Evolutionary conservation across 306 rosid species (phyloP), one percentile per base, ranked within the genome.

Genomic region (Sophora flavescens): DNA sequence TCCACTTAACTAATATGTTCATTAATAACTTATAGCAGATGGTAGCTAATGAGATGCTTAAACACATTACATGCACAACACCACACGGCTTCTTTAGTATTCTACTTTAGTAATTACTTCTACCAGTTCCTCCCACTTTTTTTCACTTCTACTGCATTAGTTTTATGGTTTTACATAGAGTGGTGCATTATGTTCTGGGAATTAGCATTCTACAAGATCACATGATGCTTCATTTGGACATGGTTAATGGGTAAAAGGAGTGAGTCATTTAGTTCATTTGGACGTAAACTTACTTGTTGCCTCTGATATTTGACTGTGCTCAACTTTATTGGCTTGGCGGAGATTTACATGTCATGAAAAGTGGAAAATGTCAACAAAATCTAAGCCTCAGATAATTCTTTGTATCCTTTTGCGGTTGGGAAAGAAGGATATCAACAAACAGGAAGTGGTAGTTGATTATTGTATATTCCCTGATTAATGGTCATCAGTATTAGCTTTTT

Each of bases 1-100:
- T 64, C 60, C 62, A 33, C 53, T 16, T 50, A 42, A 76, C 59
- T 39, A 15, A 13, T 30, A 7, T 57, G 51, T 33, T 45, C 50
- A 6, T 28, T 62, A 36, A 47, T 65, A 50, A 72, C 58, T 10
- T 65, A 71, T 47, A 18, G 16, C 30, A 26, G 58, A 70, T 71
- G 63, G 42, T 47, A 56, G 63, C 54, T 63, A 76, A 70, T n/a
- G 64, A 42, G 63, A 59, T 63, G 26, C 58, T 62, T 54, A 41
- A 35, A 59, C 68, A 59, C 0, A 67, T 26, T 9, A 53, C 47
- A 17, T 18, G 30, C 22, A 41, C 36, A 22, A 22, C 22, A 22
- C 1, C 22, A 22, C 22, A 48, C 47, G 68, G 30, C 73, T 18
- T 66, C 45, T 68, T 66, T 75, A 2, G 3, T 30, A 30, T 28